Base-by-base conservation (phyloP, 202 grass and related monocot genomes). In the Cymbopogon flexuosus region DNA sequence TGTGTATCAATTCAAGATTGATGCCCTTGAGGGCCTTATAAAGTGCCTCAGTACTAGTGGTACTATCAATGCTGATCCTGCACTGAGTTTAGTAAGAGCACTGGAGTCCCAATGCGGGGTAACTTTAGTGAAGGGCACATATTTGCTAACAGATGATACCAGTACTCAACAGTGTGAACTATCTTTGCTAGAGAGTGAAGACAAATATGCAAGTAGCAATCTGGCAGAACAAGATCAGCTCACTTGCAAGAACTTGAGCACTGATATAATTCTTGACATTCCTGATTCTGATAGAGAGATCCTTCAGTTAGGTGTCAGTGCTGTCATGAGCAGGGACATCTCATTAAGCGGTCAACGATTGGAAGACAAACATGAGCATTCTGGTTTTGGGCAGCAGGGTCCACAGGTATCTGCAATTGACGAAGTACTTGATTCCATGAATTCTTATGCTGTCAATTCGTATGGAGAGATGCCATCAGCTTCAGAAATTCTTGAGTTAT, bases 401-500 rank as follows among this genome's bases (percentile, higher is more conserved):
- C 40, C 70, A 19, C 69, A 80, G 62, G 57, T 76, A 84, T 90
- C 89, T 62, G 63, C 80, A 23, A 70, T 87, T 68, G 94, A 97
- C 74, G 40, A 83, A 87, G 78, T 81, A 71, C 89, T 92, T 11
- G 78, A 94, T 72, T 90, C 80, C 43, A 62, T 94, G 52, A 90
- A 76, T 75, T 60, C 70, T 42, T 45, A 85, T 59, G 69, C 68
- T 51, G 75, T 83, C 15, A 90, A 56, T 75, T 83, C 86, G 33
- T 92, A 88, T 21, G 35, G 73, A 75, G 75, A 83, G 78, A 81
- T 90, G 46, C 91, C 87, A 10, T 80, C 87, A 75, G 87, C 91
- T 51, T 86, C 65, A 64, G 89, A 94, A 68, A 97, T 97, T 77
- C 89, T 97, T 30, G 73, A 92, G 72, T 69, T 57, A 29, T 97